A percentile compares a stretch with the other conserved stretches of the same genome.
Conservation (phyloP, 768 basidiomycete genomes). For the Pulveroboletus sp. region DNA sequence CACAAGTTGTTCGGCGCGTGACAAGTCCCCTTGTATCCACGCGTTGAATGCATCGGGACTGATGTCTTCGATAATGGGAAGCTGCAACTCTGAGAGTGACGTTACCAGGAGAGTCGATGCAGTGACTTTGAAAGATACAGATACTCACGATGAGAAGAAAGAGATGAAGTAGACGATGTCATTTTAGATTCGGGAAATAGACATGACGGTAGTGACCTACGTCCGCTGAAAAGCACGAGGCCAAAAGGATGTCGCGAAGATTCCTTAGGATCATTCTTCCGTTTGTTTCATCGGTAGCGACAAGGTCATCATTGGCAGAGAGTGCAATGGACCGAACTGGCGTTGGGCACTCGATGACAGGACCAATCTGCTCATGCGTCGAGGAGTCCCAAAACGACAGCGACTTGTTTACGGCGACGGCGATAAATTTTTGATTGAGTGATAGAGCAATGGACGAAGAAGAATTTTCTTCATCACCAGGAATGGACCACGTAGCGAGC, state of each 20-base stretch:
- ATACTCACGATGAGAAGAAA: too few relatives aligned
- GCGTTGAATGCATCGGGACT: neutral
- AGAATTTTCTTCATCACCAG: neutral
- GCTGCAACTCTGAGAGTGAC: too few relatives aligned
- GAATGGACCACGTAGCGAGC: too few relatives aligned
- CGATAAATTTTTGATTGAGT: too few relatives aligned
- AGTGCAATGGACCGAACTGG: slow-evolving; percentile 3
- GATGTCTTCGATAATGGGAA: too few relatives aligned
- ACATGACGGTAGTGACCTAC: too few relatives aligned
- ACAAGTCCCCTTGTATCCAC: neutral
- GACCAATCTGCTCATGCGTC: slow-evolving; percentile 1
- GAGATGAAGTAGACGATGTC: too few relatives aligned
- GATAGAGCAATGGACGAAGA: neutral
- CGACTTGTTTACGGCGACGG: too few relatives aligned
- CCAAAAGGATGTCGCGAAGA: neutral
- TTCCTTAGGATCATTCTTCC: neutral
- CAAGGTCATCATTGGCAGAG: neutral
- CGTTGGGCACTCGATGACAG: neutral
- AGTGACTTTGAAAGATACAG: too few relatives aligned
- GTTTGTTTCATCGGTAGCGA: neutral
- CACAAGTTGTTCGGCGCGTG: neutral
- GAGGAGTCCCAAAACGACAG: slow-evolving; percentile 5
- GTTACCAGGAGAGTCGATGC: too few relatives aligned
- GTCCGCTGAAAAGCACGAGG: too few relatives aligned
- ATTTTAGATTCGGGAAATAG: too few relatives aligned